These are phyloP conservation scores for Infundibulicybe gibba DNA, from an alignment of 768 basidiomycete species.

Conservation along the genomic window DNA sequence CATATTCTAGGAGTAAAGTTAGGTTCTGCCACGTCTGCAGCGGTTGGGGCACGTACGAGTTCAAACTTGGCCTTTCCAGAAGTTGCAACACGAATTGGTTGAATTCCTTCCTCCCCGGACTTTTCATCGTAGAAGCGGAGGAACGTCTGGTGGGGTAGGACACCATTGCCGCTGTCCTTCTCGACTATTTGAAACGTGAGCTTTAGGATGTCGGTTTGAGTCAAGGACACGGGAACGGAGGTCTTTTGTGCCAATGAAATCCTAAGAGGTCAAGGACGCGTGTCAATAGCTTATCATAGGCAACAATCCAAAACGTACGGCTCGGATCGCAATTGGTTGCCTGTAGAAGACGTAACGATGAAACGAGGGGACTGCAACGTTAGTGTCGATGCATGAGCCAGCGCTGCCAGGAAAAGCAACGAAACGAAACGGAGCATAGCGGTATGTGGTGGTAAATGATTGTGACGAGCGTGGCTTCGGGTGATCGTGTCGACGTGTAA, in stretches of 20 bases:
- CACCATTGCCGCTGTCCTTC: constrained; percentile 56
- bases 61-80: constrained; percentile 87
- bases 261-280: constrained; percentile 27
- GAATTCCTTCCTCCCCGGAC: constrained; percentile 81
- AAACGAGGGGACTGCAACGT: constrained; percentile 62
- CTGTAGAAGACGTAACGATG: constrained; percentile 50
- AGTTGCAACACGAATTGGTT: constrained; percentile 72
- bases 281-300: constrained; percentile 3
- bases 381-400: constrained; percentile 52
- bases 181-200: constrained; percentile 77
- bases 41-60: constrained; percentile 45
- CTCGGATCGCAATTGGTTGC: constrained; percentile 60
- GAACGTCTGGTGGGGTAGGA: constrained; percentile 91
- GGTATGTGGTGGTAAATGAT: not conserved
- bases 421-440: constrained; percentile 25
- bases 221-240: constrained; percentile 47
- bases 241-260: constrained; percentile 47
- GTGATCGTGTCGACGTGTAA: no score
- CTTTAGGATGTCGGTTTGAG: constrained; percentile 63
- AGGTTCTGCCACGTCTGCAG: not conserved
- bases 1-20: constrained; percentile 52
- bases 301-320: constrained; percentile 41
- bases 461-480: no score
- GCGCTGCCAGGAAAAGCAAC: constrained; percentile 44
- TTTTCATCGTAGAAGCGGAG: constrained; percentile 79